A percentile compares a stretch with the other conserved stretches of the same genome.
Evolutionary conservation across 139 green algal species (phyloP).

Genomic region (Yamagishiella unicocca): DNA sequence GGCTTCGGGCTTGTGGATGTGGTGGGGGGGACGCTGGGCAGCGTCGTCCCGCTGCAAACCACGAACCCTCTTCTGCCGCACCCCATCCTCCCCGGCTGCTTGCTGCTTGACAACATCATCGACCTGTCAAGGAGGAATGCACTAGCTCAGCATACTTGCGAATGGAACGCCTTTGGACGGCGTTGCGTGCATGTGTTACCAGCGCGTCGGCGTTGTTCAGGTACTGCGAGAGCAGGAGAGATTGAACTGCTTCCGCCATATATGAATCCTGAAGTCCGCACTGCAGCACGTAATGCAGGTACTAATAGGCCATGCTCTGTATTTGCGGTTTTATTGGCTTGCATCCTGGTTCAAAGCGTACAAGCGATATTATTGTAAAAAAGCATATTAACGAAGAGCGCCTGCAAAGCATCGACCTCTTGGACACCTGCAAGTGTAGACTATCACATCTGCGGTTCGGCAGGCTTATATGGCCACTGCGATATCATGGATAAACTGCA

Average conservation of each 20-base stretch:
- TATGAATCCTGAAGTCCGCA: too few species aligned
- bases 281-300: background rate
- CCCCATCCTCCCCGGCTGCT: background rate
- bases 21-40: background rate
- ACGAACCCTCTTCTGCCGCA: background rate
- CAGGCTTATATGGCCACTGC: too few species aligned
- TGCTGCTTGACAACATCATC: conserved; percentile 5
- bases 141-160: background rate
- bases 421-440: too few species aligned
- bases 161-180: background rate
- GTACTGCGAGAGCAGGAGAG: background rate
- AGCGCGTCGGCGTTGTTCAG: background rate
- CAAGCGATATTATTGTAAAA: too few species aligned
- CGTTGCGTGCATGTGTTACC: background rate
- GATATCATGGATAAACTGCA: too few species aligned
- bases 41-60: background rate
- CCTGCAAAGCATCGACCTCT: too few species aligned
- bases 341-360: too few species aligned
- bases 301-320: background rate
- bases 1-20: background rate
- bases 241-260: background rate
- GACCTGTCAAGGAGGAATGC: background rate
- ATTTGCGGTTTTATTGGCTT: background rate
- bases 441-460: too few species aligned
- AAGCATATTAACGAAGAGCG: too few species aligned